phyloP scores from a whole-genome alignment of 2,329 filamentous ascomycete genomes.

The Epicoccum nigrum region DNA sequence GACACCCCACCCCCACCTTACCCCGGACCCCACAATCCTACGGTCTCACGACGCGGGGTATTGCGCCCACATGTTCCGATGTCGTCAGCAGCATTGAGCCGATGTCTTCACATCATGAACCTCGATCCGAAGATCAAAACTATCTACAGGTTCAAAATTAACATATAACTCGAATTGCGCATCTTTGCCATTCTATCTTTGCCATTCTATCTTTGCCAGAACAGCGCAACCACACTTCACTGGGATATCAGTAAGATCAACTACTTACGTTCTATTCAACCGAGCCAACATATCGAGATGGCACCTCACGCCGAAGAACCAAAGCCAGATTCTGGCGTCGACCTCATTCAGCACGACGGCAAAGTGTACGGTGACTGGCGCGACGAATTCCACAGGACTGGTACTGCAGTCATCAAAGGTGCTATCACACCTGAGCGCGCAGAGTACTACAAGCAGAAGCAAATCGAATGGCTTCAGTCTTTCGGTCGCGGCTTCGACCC shows the following conservation, averaged over 20 bases:
- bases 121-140: background rate
- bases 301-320: conserved; percentile 26
- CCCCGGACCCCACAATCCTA: conserved; percentile 1
- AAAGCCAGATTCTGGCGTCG: conserved; percentile 23
- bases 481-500: conserved; percentile 51
- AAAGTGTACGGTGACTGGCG: conserved; percentile 44
- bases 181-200: background rate
- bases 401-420: conserved; percentile 51
- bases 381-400: conserved; percentile 51
- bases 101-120: background rate
- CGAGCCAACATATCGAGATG: conserved; percentile 7
- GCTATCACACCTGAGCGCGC: conserved; percentile 49
- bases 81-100: background rate
- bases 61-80: conserved; percentile 3
- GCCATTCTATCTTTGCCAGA: background rate
- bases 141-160: background rate
- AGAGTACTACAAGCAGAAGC: conserved; percentile 50
- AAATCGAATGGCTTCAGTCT: conserved; percentile 52
- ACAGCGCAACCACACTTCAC: background rate
- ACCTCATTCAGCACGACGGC: conserved; percentile 23
- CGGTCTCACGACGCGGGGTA: background rate
- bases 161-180: background rate
- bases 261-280: no score
- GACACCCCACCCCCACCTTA: background rate
- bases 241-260: background rate